Evolutionary conservation across 192 early-diverging fungal genomes (phyloP), one percentile per base, ranked within the genome.

Genomic region (Dissophora globulifera): DNA sequence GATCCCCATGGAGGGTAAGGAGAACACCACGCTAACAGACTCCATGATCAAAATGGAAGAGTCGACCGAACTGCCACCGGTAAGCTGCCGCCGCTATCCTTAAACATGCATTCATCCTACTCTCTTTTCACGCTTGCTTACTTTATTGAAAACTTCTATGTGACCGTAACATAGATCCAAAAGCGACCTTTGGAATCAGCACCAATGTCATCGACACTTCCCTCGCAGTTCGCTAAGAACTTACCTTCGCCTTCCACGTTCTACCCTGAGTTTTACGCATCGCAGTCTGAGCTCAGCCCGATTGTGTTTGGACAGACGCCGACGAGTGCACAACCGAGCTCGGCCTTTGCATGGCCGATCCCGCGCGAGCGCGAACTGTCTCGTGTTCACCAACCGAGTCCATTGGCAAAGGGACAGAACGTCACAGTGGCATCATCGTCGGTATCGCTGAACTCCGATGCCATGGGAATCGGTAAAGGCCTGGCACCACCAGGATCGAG

Each of bases 261-360:
- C 67, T 92, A 92, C 65, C 87, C 91, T 2, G 85, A 90, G 40
- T 88, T 94, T 46, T 91, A 91, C 60, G 88, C 91, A 50, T 83
- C 85, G 19, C 86, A 79, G 51, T 89, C 91, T 42, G 78, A 89
- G 52, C 89, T 85, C n/a, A 92, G 91, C 61, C 92, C 92, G 11
- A 81, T 94, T 51, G 90, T 90, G 31, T 92, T 92, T 81, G 85
- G 85, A 25, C 81, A 87, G 20, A 93, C 91, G 11, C 91, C 92
- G 0, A 90, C 88, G 7, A 87, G 86, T 20, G 88, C 85, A 20
- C 69, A 79, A n/a, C 55, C 61, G 1, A 84, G 85, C n/a, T 84
- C 88, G 13, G 84, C 87, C 11, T 94, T 94, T 69, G 80, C 88
- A 62, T 94, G 92, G 92, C 92, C 92, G 0, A 46, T 78, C 2